Evolutionary conservation across 2,329 filamentous ascomycete species (phyloP).

Genomic region (Diaporthe eres): DNA sequence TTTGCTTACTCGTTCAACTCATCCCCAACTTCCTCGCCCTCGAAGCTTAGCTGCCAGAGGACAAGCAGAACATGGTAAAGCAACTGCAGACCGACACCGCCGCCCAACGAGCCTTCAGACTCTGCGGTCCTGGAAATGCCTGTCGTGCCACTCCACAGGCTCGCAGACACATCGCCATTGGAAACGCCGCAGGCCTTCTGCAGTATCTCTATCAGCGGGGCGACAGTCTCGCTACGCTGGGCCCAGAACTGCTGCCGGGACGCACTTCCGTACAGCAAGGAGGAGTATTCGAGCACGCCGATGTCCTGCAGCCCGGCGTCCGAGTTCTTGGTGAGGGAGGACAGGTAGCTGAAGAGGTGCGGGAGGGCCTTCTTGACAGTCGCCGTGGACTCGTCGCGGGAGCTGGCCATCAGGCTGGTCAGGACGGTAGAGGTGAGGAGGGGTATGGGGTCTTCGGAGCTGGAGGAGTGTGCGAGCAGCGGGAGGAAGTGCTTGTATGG

Average conservation of each 20-base stretch:
- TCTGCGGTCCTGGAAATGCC: constrained; percentile 68
- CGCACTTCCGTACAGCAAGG: constrained; percentile 81
- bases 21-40: constrained; percentile 79
- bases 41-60: constrained; percentile 97
- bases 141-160: constrained; percentile 71
- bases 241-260: constrained; percentile 91
- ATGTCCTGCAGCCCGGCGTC: constrained; percentile 96
- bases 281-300: constrained; percentile 91
- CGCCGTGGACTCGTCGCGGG: constrained; percentile 73
- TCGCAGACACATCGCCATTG: constrained; percentile 74
- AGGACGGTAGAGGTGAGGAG: constrained; percentile 92
- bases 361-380: constrained; percentile 82
- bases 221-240: constrained; percentile 86
- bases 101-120: constrained; percentile 75
- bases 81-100: constrained; percentile 91
- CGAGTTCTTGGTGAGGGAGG: constrained; percentile 84
- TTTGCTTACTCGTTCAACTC: constrained; percentile 86
- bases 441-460: constrained; percentile 83
- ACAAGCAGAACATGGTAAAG: constrained; percentile 95
- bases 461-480: constrained; percentile 84
- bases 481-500: constrained; percentile 88
- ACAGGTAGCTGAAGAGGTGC: constrained; percentile 87
- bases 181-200: constrained; percentile 80
- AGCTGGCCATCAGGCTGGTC: constrained; percentile 80
- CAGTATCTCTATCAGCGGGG: constrained; percentile 86